Evolutionary conservation across 768 basidiomycete species (phyloP), one percentile per base, ranked within the genome.

Genomic region (Rhodosporidiobolus sp.): DNA sequence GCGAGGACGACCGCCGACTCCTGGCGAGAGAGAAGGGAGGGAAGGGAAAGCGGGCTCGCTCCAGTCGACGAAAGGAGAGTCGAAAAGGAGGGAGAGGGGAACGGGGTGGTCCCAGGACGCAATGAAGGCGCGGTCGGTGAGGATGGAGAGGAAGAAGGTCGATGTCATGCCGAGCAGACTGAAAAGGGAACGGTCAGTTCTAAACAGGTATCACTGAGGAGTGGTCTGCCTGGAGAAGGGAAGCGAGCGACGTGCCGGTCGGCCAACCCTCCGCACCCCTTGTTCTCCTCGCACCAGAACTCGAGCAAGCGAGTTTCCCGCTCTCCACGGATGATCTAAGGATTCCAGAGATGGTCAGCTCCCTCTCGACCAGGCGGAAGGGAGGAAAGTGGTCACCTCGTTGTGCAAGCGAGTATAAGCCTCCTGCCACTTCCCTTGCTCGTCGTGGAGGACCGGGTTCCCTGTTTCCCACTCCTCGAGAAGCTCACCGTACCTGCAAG

Each of bases 1-100:
- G 9, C 35, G 48, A 1, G 5, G 34, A 9, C 63, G 60, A 5
- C 20, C 35, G 1, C 57, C 57, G 0, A 28, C 20, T 45, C 56
- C 60, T 1, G 57, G 52, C 12, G 52, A 6, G 8, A 53, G n/a
- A 14, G 26, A 28, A n/a, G 52, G 52, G n/a, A 43, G 56, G 35
- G 65, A 1, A 35, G 43, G 5, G 43, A 49, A 28, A 26, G 26
- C 20, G 24, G n/a, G 52, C n/a, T 53, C 52, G 52, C 49, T 52
- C 69, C 69, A 73, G 72, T 73, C 67, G 59, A 73, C 65, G 50
- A 61, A 20, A 4, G 72, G 72, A n/a, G 67, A 68, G 34, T 73
- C 72, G 67, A 68, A 73, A 20, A 73, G 50, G 53, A 68, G 67
- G 65, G 68, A 66, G 58, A 73, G 60, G 2, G 72, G 72, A 4